Evolutionary conservation across 345 rosid genomes (phyloP).

Genomic region (Murraya koenigii): DNA sequence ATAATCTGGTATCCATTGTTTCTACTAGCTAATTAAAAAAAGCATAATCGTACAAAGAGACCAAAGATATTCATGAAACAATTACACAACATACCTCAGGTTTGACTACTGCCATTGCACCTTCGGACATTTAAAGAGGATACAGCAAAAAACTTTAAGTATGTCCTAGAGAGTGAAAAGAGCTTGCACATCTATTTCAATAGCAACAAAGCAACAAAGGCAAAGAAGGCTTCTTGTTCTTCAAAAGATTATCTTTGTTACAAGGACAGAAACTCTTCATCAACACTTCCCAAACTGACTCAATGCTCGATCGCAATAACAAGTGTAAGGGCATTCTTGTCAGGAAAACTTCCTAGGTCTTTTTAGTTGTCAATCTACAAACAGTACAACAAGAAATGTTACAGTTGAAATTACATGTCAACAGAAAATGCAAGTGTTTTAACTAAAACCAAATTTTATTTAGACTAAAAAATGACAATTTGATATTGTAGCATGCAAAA

Average conservation of each 20-base stretch:
- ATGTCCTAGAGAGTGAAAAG: neutral
- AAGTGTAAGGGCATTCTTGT: conserved; percentile 27
- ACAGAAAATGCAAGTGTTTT: neutral
- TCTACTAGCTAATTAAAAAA: neutral
- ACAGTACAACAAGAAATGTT: conserved; percentile 6
- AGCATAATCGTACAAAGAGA: neutral
- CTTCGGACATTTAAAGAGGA: conserved; percentile 47
- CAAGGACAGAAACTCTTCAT: conserved; percentile 15
- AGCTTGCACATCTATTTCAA: conserved; percentile 21
- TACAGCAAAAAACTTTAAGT: neutral
- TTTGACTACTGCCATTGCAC: conserved; percentile 47
- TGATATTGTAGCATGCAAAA: neutral
- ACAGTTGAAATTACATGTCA: neutral
- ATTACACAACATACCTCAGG: conserved; percentile 45
- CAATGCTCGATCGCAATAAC: conserved; percentile 11
- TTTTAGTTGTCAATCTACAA: neutral
- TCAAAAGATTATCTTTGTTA: conserved; percentile 22
- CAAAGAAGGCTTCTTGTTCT: conserved; percentile 15
- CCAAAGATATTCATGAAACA: neutral
- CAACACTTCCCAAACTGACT: conserved; percentile 25
- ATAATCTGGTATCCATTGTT: neutral
- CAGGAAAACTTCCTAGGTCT: conserved; percentile 17
- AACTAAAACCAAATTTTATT: neutral
- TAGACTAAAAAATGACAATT: neutral
- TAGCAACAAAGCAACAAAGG: conserved; percentile 13